Conservation (phyloP, 495 filamentous ascomycete genomes). For the Xylona heveae region DNA sequence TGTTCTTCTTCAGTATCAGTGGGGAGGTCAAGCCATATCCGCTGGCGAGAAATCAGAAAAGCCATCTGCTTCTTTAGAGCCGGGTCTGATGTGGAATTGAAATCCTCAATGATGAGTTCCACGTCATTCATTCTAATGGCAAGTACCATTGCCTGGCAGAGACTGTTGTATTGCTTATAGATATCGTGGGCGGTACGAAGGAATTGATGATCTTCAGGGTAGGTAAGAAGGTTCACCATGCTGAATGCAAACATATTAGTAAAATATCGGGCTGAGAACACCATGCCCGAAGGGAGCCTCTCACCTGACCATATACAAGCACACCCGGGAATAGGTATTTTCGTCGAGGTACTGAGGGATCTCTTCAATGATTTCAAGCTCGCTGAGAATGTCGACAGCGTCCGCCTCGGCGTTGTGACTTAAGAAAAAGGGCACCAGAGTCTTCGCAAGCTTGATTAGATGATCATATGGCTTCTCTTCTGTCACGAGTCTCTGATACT, state of each 20-base stretch:
- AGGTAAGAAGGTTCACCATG: conserved; percentile 95
- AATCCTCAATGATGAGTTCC: conserved; percentile 56
- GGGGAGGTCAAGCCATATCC: conserved; percentile 56
- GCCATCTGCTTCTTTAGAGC: conserved; percentile 85
- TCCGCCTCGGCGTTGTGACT: conserved; percentile 96
- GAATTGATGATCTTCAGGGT: conserved; percentile 90
- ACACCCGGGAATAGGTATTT: conserved; percentile 81
- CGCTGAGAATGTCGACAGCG: conserved; percentile 88
- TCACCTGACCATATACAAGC: conserved; percentile 79
- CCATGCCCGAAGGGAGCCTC: not conserved
- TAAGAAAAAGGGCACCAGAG: conserved; percentile 83
- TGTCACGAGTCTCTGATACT: conserved; percentile 60
- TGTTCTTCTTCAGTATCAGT: conserved; percentile 42
- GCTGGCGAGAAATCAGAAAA: conserved; percentile 78
- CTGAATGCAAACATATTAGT: conserved; percentile 13
- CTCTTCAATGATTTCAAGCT: conserved; percentile 87
- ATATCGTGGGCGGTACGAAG: conserved; percentile 76
- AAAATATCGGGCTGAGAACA: not conserved
- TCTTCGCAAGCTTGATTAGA: conserved; percentile 57
- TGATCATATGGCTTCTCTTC: conserved; percentile 46
- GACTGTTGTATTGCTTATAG: conserved; percentile 78
- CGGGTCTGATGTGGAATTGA: conserved; percentile 57
- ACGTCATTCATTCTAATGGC: conserved; percentile 83
- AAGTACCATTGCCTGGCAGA: conserved; percentile 80
- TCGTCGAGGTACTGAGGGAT: conserved; percentile 82